Base-by-base conservation (phyloP, 1,139 yeast genomes). In the Meyerozyma carpophila region DNA sequence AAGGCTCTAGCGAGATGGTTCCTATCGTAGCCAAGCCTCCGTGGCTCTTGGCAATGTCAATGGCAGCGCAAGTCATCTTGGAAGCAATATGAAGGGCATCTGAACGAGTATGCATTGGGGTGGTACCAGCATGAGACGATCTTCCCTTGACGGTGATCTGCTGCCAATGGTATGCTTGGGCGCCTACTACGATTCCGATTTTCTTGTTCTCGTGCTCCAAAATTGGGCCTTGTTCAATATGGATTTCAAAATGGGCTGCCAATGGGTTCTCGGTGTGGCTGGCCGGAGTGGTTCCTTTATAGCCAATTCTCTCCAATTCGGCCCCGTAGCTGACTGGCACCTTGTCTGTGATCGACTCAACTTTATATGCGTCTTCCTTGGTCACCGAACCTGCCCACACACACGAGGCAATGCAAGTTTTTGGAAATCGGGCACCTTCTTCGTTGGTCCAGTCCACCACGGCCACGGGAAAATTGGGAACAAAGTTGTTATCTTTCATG, bases 401-500 rank as follows among this genome's bases (percentile, higher is more conserved):
- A 10, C 81, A 74, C 8, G 84, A 77, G 0, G 84, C 75, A 74
- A 82, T 79, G 61, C 81, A 73, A 37, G 84, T 73, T 62, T 76
- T 70, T 6, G 90, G 86, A 56, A 83, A 84, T 42, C 91, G 63
- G 1, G 90, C 89, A 39, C 91, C 91, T 65, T 84, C 91, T 58
- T 84, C 91, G 55, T 84, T 84, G 54, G 84, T 81, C 91, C 91
- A 84, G 56, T 79, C 70, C 39, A 83, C 70, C 8, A 81, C 71
- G 4, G 84, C 82, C 44, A 84, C 73, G 10, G 89, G 90, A 48
- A 71, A 82, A 44, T 81, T 73, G 11, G 91, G 87, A 14, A 66
- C 67, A 52, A 63, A 72, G 36, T 70, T 63, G 58, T 81, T 78
- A 11, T 80, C 87, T 47, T 80, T 77, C 54, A 83, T 61, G 3